Evolutionary conservation across 345 rosid species (phyloP).

Genomic region (Noccaea bulbosa): DNA sequence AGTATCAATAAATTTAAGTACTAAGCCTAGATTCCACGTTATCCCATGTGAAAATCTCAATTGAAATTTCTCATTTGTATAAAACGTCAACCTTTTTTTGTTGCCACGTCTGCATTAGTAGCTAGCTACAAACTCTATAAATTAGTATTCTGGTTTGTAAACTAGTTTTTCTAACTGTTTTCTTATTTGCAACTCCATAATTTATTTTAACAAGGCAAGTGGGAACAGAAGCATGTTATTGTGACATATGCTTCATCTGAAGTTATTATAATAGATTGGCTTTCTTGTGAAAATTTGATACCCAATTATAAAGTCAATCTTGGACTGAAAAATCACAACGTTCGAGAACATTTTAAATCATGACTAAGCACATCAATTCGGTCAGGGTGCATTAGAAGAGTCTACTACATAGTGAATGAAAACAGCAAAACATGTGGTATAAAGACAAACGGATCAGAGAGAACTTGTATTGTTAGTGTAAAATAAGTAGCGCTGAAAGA

Average conservation of each 20-base stretch:
- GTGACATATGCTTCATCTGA: constrained; percentile 26
- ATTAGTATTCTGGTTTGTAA: neutral
- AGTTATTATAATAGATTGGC: constrained; percentile 19
- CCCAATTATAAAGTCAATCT: constrained; percentile 23
- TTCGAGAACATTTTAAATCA: constrained; percentile 35
- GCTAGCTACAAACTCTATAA: neutral
- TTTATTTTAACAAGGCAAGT: constrained; percentile 17
- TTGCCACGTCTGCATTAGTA: neutral
- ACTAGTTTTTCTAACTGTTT: neutral
- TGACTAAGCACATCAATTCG: constrained; percentile 17
- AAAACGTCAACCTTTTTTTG: neutral
- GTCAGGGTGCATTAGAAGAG: neutral
- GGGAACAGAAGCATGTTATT: constrained; percentile 12
- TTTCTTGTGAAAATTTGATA: constrained; percentile 27
- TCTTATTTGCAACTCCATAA: neutral
- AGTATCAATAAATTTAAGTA: neutral
- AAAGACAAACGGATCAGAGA: neutral
- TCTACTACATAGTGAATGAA: constrained; percentile 7
- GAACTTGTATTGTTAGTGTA: neutral
- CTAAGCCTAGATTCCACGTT: constrained; percentile 28
- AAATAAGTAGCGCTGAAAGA: neutral
- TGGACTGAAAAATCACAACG: constrained; percentile 29
- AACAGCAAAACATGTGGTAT: constrained; percentile 1
- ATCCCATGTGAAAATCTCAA: constrained; percentile 35
- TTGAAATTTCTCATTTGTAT: neutral